A percentile compares a stretch with the other conserved stretches of the same genome.
These are phyloP conservation scores for Helotiales sp. DNA, from an alignment of 2,329 filamentous ascomycete genomes.

Conservation along the genomic window DNA sequence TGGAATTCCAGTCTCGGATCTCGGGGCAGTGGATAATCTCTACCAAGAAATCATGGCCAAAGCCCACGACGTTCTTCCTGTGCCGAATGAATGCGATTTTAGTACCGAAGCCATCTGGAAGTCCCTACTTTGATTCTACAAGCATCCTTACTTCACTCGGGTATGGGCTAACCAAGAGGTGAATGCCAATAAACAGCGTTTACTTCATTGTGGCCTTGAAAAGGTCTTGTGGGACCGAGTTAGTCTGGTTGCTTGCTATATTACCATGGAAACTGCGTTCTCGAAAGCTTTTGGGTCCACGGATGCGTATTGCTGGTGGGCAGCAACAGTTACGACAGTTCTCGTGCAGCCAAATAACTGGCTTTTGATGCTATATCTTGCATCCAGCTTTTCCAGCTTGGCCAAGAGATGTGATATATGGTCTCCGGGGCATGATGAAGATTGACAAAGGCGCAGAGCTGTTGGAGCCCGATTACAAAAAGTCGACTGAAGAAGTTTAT, in stretches of 20 bases:
- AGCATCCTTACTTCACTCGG: constrained; percentile 26
- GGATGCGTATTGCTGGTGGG: constrained; percentile 31
- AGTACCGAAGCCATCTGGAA: constrained; percentile 27
- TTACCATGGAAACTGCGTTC: constrained; percentile 31
- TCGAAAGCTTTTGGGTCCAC: constrained; percentile 27
- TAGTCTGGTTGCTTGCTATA: constrained; percentile 30
- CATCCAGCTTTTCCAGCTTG: constrained; percentile 22
- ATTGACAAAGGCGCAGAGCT: constrained; percentile 11
- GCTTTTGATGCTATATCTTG: constrained; percentile 32
- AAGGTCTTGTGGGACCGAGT: constrained; percentile 28
- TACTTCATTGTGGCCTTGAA: constrained; percentile 26
- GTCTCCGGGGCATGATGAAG: constrained; percentile 19
- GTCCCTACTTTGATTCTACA: constrained; percentile 27
- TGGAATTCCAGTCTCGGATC: constrained; percentile 12
- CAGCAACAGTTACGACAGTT: constrained; percentile 28
- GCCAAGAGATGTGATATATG: constrained; percentile 21
- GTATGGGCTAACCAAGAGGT: constrained; percentile 30
- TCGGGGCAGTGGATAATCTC: constrained; percentile 8
- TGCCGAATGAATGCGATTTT: constrained; percentile 27
- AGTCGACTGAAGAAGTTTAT: constrained; percentile 19
- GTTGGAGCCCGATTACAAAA: constrained; percentile 17
- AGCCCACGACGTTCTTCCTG: constrained; percentile 17
- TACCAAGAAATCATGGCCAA: constrained; percentile 24
- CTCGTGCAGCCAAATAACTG: constrained; percentile 29
- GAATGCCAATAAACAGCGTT: constrained; percentile 24